phyloP scores from a whole-genome alignment of 495 filamentous ascomycete genomes.

The Tetracladium setigerum region DNA sequence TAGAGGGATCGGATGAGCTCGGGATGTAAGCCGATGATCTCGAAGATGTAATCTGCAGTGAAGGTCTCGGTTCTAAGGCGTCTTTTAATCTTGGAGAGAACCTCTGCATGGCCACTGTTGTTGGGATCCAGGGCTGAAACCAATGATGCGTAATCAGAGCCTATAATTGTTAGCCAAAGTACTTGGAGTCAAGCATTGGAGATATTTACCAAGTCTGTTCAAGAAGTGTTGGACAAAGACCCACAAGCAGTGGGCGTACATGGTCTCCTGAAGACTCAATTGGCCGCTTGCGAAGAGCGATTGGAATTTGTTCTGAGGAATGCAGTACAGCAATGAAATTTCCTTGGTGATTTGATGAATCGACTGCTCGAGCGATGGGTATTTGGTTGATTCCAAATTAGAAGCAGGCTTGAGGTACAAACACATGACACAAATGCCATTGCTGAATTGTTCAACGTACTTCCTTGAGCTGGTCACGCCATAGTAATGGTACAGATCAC shows the following conservation, averaged over 20 bases:
- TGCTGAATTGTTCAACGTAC: slow-evolving; percentile 98
- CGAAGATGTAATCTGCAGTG: slow-evolving; percentile 92
- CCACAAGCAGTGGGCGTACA: slow-evolving; percentile 95
- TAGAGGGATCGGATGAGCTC: slow-evolving; percentile 84
- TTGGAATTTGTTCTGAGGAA: slow-evolving; percentile 94
- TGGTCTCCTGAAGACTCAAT: slow-evolving; percentile 90
- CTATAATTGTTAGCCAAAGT: slow-evolving; percentile 12
- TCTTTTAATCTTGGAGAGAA: slow-evolving; percentile 92
- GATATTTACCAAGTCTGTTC: slow-evolving; percentile 63
- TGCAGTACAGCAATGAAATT: slow-evolving; percentile 91
- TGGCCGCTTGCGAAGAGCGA: slow-evolving; percentile 78
- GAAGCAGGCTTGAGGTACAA: slow-evolving; percentile 76
- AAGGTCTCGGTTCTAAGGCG: slow-evolving; percentile 93
- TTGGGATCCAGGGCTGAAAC: slow-evolving; percentile 71
- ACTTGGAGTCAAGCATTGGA: neutral
- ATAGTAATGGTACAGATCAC: slow-evolving; percentile 97
- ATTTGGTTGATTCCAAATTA: slow-evolving; percentile 27
- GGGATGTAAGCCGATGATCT: slow-evolving; percentile 92
- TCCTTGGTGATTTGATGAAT: slow-evolving; percentile 99
- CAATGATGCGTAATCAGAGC: slow-evolving; percentile 83
- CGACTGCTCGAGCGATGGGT: slow-evolving; percentile 80
- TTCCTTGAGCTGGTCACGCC: slow-evolving; percentile 93
- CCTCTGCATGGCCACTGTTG: slow-evolving; percentile 78
- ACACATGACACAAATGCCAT: slow-evolving; percentile 93
- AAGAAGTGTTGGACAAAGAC: slow-evolving; percentile 96